phyloP scores from a whole-genome alignment of 2,329 filamentous ascomycete genomes.

The Paraconiothyrium sp. region DNA sequence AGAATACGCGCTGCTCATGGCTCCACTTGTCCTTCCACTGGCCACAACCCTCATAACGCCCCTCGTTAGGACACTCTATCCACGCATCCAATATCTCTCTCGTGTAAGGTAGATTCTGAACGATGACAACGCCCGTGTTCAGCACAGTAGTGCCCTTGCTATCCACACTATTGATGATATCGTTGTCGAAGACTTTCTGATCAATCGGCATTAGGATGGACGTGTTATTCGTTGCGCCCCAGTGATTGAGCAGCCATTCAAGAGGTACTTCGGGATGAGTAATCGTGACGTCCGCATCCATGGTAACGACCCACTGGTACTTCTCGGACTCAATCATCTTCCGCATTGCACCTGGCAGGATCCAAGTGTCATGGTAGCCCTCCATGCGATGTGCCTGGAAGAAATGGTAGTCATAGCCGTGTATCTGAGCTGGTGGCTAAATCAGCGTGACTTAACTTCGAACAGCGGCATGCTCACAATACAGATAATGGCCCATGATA shows the following conservation, averaged over 20 bases:
- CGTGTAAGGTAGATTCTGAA: conserved; percentile 41
- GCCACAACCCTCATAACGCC: conserved; percentile 37
- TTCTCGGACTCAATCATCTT: conserved; percentile 46
- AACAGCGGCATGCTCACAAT: conserved; percentile 34
- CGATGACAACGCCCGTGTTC: conserved; percentile 54
- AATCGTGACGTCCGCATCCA: conserved; percentile 58
- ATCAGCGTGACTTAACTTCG: neutral
- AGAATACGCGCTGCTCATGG: conserved; percentile 47
- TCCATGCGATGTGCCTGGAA: conserved; percentile 43
- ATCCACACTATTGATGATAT: conserved; percentile 44
- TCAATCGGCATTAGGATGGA: conserved; percentile 52
- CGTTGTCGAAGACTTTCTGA: conserved; percentile 24
- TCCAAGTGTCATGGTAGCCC: conserved; percentile 52
- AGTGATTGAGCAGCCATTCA: conserved; percentile 61
- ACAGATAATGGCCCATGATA: conserved; percentile 53
- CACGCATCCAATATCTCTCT: conserved; percentile 42
- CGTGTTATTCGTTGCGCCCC: conserved; percentile 53
- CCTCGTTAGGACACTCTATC: conserved; percentile 40
- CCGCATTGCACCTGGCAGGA: conserved; percentile 53
- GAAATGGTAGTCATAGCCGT: conserved; percentile 56
- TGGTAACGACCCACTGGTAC: conserved; percentile 56
- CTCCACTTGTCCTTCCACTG: conserved; percentile 40
- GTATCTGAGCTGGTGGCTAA: conserved; percentile 43
- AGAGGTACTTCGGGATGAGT: conserved; percentile 55
- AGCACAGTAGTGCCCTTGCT: conserved; percentile 45